Evolutionary conservation across 257 asterid species (phyloP).

Genomic region (Jaltomata sinuosa): DNA sequence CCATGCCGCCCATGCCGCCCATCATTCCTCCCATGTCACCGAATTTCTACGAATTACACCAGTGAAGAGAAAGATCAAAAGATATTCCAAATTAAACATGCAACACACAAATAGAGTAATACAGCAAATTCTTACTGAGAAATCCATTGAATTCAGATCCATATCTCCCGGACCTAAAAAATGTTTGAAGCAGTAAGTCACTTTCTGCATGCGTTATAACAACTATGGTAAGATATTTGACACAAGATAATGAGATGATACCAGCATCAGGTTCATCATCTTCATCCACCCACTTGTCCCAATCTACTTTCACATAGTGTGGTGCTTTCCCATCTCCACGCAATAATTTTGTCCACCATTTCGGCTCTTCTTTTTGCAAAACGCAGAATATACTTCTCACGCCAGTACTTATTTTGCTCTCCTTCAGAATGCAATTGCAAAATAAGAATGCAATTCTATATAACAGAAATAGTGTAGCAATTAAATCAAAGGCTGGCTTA

Average conservation of each 20-base stretch:
- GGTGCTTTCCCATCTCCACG: constrained; percentile 77
- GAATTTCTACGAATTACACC: constrained; percentile 44
- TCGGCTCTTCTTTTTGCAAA: constrained; percentile 72
- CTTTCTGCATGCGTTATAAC: neutral
- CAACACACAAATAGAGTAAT: neutral
- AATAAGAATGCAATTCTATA: neutral
- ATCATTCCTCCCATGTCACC: constrained; percentile 40
- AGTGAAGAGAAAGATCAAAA: constrained; percentile 6
- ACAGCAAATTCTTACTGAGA: constrained; percentile 47
- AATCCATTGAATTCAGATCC: constrained; percentile 89
- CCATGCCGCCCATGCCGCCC: constrained; percentile 12
- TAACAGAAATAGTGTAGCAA: neutral
- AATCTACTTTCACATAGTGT: constrained; percentile 82
- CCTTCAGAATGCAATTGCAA: constrained; percentile 28
- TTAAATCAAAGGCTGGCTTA: neutral
- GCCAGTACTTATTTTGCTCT: constrained; percentile 71
- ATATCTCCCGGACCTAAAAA: constrained; percentile 59
- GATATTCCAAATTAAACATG: neutral
- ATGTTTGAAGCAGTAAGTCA: neutral
- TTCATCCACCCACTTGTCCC: constrained; percentile 98
- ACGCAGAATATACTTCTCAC: constrained; percentile 60
- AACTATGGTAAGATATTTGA: neutral
- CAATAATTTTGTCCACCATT: constrained; percentile 84
- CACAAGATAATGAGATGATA: neutral
- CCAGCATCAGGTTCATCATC: constrained; percentile 64